phyloP scores from a whole-genome alignment of 2,329 filamentous ascomycete species.

The Podosphaera aphanis region DNA sequence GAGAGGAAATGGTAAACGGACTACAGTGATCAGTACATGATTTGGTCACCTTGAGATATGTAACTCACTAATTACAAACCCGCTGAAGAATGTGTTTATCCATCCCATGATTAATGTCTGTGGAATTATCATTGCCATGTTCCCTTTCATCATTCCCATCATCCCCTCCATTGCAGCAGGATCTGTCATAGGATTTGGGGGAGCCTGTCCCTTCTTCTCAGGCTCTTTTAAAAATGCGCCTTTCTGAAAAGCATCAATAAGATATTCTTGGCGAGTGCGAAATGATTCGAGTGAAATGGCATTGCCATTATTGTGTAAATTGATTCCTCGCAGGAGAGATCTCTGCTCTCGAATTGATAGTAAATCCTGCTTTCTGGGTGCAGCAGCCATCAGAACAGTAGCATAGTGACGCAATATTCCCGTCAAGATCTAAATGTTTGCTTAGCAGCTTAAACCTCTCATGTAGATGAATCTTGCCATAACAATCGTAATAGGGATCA shows the following conservation, averaged over 20 bases:
- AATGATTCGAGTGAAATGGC: conserved; percentile 61
- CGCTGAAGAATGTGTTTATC: conserved; percentile 98
- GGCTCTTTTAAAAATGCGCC: conserved; percentile 80
- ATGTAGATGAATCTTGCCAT: conserved; percentile 36
- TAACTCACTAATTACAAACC: conserved; percentile 76
- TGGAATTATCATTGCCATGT: conserved; percentile 99
- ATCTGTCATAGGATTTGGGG: conserved; percentile 84
- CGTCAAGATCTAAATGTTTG: conserved; percentile 47
- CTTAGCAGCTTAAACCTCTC: background rate
- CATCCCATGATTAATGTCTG: conserved; percentile 99
- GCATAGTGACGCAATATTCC: conserved; percentile 92
- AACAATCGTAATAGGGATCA: conserved; percentile 88
- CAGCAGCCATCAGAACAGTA: conserved; percentile 64
- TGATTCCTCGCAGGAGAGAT: conserved; percentile 60
- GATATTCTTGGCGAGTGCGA: conserved; percentile 52
- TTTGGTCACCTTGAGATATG: background rate
- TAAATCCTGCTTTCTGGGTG: conserved; percentile 61
- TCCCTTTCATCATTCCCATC: conserved; percentile 99
- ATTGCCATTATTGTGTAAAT: conserved; percentile 61
- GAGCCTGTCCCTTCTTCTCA: conserved; percentile 61
- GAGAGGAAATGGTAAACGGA: conserved; percentile 92
- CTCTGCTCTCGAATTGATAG: conserved; percentile 67
- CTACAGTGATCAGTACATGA: conserved; percentile 19
- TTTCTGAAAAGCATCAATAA: conserved; percentile 64
- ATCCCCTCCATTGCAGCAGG: conserved; percentile 96